phyloP scores from a whole-genome alignment of 192 early-diverging fungal genomes.

The Coemansia sp. region DNA sequence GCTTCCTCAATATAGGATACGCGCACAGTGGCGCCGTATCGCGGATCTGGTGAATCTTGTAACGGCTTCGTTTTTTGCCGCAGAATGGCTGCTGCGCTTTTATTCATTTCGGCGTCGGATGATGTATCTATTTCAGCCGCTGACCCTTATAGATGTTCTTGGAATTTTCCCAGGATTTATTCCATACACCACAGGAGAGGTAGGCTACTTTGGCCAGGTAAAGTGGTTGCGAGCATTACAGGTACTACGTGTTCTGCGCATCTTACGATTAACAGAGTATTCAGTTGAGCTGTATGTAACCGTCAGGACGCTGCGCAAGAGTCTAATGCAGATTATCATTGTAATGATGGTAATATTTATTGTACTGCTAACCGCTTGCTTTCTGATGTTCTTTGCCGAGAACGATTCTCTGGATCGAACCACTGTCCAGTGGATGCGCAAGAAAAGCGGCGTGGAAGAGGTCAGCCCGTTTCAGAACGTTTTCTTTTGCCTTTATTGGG shows the following conservation, averaged over 20 bases:
- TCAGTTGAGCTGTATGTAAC: slow-evolving; percentile 50
- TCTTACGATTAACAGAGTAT: slow-evolving; percentile 46
- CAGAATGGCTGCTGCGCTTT: slow-evolving; percentile 45
- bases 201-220: slow-evolving; percentile 20
- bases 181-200: slow-evolving; percentile 8
- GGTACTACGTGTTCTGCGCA: slow-evolving; percentile 39
- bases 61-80: slow-evolving; percentile 40
- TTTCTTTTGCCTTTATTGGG: slow-evolving; percentile 56
- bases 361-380: slow-evolving; percentile 38
- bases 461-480: slow-evolving; percentile 57
- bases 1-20: slow-evolving; percentile 43
- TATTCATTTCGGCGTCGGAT: slow-evolving; percentile 23
- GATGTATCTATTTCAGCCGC: slow-evolving; percentile 36
- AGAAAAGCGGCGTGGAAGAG: slow-evolving; percentile 33
- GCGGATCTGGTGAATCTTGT: slow-evolving; percentile 34
- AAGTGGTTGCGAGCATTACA: slow-evolving; percentile 50
- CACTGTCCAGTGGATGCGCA: slow-evolving; percentile 47
- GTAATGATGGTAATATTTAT: slow-evolving; percentile 43
- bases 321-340: slow-evolving; percentile 36
- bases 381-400: slow-evolving; percentile 46
- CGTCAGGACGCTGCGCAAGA: slow-evolving; percentile 42
- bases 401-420: slow-evolving; percentile 34
- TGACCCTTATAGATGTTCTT: slow-evolving; percentile 37
- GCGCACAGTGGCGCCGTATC: slow-evolving; percentile 28
- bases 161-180: slow-evolving; percentile 40